Evolutionary conservation across 257 asterid genomes (phyloP), one percentile per base, ranked within the genome.

Genomic region (Voacanga thouarsii): DNA sequence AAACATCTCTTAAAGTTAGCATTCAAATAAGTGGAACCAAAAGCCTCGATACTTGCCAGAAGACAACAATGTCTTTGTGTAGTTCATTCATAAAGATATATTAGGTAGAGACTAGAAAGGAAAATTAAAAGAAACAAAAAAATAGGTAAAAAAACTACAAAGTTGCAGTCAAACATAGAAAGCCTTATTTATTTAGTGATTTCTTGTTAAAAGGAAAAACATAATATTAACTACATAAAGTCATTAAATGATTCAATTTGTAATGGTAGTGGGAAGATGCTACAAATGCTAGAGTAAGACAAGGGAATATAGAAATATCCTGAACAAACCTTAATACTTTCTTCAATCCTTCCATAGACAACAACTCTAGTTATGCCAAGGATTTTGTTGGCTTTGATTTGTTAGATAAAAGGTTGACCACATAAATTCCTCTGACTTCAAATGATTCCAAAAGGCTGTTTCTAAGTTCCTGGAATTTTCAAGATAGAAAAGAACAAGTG

Each of bases 301-400:
- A 43, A 6, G 5, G 30, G 71, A 19, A 26, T 28, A 16, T 49
- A 56, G 33, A 80, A 56, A 45, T 37, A n/a, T 70, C 57, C 69
- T 43, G 77, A 55, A 72, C 86, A 81, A 77, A 94, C 99, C 97
- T 94, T 81, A 94, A 77, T 59, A 96, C 99, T 74, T 84, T 89
- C 83, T 89, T 92, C 81, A 94, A 75, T 63, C 87, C 94, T 57
- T 94, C 99, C 30, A 93, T 96, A 0, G 99, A 94, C 82, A 91
- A 85, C 78, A 94, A 69, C 80, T 94, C 92, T 82, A 88, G 39
- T 2, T 97, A 97, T 78, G 82, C 84, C 19, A 61, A 72, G 76
- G 92, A 83, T 80, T 91, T 92, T 79, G 89, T 75, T 21, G 74
- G 57, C 82, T 79, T 83, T 81, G 84, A 67, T 74, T 77, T 80